phyloP scores from a whole-genome alignment of 345 rosid genomes.

The Citrus sp. region DNA sequence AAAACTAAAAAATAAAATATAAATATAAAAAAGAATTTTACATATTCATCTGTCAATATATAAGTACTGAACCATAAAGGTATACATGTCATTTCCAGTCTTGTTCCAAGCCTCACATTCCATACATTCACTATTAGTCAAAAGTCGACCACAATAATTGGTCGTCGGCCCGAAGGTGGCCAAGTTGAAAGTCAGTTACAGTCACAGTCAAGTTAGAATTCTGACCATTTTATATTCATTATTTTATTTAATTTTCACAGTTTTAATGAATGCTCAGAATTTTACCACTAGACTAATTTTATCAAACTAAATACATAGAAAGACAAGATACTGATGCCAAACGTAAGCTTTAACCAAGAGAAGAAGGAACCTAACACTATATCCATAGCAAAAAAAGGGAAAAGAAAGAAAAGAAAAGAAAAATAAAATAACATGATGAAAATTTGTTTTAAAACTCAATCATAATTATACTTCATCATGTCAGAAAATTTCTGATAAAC shows the following conservation, averaged over 20 bases:
- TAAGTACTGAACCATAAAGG: neutral
- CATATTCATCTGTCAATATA: neutral
- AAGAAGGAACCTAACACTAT: neutral
- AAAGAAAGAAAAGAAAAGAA: neutral
- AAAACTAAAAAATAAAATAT: too few relatives aligned
- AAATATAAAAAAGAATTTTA: too few relatives aligned
- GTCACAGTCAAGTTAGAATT: neutral
- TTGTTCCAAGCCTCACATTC: neutral
- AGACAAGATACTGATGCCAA: neutral
- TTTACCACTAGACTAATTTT: neutral
- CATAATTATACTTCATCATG: neutral
- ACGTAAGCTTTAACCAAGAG: neutral
- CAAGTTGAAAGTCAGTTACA: neutral
- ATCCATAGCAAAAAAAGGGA: neutral
- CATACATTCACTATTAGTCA: neutral
- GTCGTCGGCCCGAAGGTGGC: neutral
- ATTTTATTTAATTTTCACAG: neutral
- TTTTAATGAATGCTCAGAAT: neutral
- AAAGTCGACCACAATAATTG: neutral
- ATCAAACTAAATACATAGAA: neutral
- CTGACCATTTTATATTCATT: neutral
- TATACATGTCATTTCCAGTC: neutral
- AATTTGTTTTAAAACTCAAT: neutral
- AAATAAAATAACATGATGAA: neutral
- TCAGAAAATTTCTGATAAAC: too few relatives aligned